A percentile compares a stretch with the other conserved stretches of the same genome.
Conservation (phyloP, 2,329 filamentous ascomycete genomes). For the Fusarium sp. region DNA sequence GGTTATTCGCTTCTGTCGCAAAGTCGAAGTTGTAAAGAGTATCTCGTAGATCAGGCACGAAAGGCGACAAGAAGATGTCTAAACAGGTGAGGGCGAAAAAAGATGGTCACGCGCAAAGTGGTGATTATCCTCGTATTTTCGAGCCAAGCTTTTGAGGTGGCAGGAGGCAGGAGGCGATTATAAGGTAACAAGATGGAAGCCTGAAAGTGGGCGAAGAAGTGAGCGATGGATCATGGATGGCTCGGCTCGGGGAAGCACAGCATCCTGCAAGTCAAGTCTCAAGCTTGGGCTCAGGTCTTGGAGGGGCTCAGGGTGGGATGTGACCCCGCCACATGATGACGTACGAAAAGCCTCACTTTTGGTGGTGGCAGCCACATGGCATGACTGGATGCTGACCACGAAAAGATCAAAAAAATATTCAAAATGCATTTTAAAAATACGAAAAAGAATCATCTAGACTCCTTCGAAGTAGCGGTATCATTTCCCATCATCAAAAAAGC, state of each 20-base stretch:
- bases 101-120: conserved; percentile 3
- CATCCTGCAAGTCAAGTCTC: not conserved
- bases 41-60: conserved; percentile 6
- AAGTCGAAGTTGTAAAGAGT: not conserved
- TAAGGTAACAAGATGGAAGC: conserved; percentile 26
- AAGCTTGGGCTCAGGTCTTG: conserved; percentile 22
- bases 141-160: conserved; percentile 20
- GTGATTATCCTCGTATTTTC: conserved; percentile 9
- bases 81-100: conserved; percentile 4
- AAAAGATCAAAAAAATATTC: not conserved
- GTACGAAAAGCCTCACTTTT: conserved; percentile 27
- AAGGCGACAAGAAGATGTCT: not conserved
- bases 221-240: conserved; percentile 32
- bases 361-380: not conserved
- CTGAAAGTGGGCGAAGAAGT: conserved; percentile 29
- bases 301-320: conserved; percentile 29
- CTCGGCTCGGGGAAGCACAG: conserved; percentile 6
- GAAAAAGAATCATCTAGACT: not conserved
- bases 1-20: conserved; percentile 6
- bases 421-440: not conserved
- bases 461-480: no score
- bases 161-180: conserved; percentile 16
- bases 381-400: not conserved
- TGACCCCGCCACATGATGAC: conserved; percentile 34
- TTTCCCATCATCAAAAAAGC: not conserved